Evolutionary conservation across 1,284 basidiomycete genomes (phyloP), one percentile per base, ranked within the genome.

Genomic region (Sparassis latifolia): DNA sequence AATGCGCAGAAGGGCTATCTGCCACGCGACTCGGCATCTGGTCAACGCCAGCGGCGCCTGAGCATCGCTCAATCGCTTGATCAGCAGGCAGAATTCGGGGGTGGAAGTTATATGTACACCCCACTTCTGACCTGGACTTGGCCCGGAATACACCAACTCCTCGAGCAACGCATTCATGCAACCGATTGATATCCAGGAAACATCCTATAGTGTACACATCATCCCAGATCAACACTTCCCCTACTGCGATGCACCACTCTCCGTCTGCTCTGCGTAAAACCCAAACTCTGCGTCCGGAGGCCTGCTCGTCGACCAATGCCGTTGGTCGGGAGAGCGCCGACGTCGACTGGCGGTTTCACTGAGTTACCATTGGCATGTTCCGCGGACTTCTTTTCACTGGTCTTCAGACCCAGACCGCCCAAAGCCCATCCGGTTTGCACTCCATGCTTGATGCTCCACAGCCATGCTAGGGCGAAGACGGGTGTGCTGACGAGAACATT

Each of bases 401-500:
- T 12, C 12, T 33, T 27, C 20, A 55, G 46, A 0, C 65, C 64
- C 12, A 75, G 58, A 0, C 74, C 75, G 3, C 69, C 66, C 12
- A 77, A 61, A 9, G 84, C 82, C 86, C 87, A 89, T 28, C 75
- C 67, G 40, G 84, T 78, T 54, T 88, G 79, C 27, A 87, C 62
- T 10, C 80, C 77, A 32, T 82, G 79, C 55, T 83, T 84, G 63
- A 89, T 84, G 53, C 86, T 86, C 87, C 87, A 89, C 10, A 86
- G 62, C 85, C 84, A 89, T 37, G 78, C 73, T 20, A 90, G 66
- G 4, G 71, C 76, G 63, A 96, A 95, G 6, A 92, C 79, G 0
- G 83, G 86, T 2, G 86, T 88, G 61, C 83, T 82, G 42, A 95
- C 64, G n/a, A 92, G 76, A 3, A 94, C 84, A 63, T 95, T 96